Percentiles rank a stretch among this genome's conserved stretches.
phyloP scores from a whole-genome alignment of 2,329 filamentous ascomycete genomes.

The Xylaria digitata region DNA sequence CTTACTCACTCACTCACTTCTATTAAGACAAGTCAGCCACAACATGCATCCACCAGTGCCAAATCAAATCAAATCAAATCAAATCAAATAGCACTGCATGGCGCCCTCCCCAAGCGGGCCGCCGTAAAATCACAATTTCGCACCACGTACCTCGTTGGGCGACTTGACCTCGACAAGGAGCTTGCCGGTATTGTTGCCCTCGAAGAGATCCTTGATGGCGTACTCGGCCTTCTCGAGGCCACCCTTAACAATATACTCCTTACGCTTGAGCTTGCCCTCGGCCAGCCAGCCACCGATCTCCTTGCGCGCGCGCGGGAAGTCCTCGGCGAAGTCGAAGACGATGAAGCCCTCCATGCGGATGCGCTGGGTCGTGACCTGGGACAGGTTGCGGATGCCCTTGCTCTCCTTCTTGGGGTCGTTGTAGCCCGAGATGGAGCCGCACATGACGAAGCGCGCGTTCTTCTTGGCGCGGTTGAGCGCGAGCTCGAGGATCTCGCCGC shows the following conservation, averaged over 20 bases:
- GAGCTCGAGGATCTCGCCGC: constrained; percentile 76
- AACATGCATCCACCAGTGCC: not conserved
- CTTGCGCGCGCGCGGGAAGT: constrained; percentile 67
- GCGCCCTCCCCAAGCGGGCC: too few relatives aligned
- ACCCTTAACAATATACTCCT: constrained; percentile 77
- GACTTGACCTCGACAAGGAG: constrained; percentile 66
- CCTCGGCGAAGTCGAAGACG: constrained; percentile 72
- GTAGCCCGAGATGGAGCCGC: constrained; percentile 77
- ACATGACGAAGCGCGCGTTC: constrained; percentile 75
- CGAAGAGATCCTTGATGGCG: constrained; percentile 72
- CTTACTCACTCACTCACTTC: constrained; percentile 15
- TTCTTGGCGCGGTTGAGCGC: constrained; percentile 72
- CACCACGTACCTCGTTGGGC: constrained; percentile 42
- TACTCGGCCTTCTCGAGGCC: constrained; percentile 72
- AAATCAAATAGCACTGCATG: not conserved
- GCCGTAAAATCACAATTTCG: constrained; percentile 43
- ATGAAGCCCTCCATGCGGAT: constrained; percentile 78
- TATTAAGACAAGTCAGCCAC: constrained; percentile 27
- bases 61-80: not conserved
- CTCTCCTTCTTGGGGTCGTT: constrained; percentile 67
- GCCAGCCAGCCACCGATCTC: constrained; percentile 75
- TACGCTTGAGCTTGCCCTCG: constrained; percentile 77
- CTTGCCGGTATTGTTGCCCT: constrained; percentile 77
- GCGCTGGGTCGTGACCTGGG: constrained; percentile 53
- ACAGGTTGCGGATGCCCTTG: constrained; percentile 54